Evolutionary conservation across 2,329 filamentous ascomycete genomes (phyloP), one percentile per base, ranked within the genome.

Genomic region (Penicillium hesseltinei): DNA sequence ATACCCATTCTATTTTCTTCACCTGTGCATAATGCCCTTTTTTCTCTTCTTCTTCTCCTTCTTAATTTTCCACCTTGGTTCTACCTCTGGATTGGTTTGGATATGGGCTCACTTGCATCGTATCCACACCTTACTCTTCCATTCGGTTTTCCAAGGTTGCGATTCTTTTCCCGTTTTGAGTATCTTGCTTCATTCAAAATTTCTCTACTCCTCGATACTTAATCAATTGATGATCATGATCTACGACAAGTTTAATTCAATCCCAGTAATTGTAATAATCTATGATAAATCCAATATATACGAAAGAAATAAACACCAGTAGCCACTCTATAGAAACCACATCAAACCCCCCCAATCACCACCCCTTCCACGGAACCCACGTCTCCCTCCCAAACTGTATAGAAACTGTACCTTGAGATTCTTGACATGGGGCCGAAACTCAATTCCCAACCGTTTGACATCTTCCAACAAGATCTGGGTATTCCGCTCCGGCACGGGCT

Each of bases 301-400:
- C 11, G 10, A 31, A 31, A 1, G 29, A 31, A 10, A 31, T 4
- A 31, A 31, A 13, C 11, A 5, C 11, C 11, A 38, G 6, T 8
- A 13, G 13, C 8, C 11, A 35, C 19, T 29, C 13, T 51, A 33
- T 33, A 33, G 15, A 31, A 23, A 2, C 36, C 23, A 40, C 5
- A 4, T 13, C 10, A 40, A 51, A 43, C 0, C 3, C 19, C 19
- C 33, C 39, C 49, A 35, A 38, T 51, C 29, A 68, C 64, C 66
- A 69, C 8, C 66, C 63, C 57, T 68, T 68, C 66, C 66, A 69
- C 5, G 66, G 66, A n/a, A 65, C 60, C 66, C 66, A 69, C 17
- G 63, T 62, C 56, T 69, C 66, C 47, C 58, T 36, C 0, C 4
- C 1, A 29, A 31, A 11, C 3, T 31, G 29, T 11, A 5, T 31